Evolutionary conservation across 2,329 filamentous ascomycete genomes (phyloP).

Genomic region (Macroventuria anomochaeta): DNA sequence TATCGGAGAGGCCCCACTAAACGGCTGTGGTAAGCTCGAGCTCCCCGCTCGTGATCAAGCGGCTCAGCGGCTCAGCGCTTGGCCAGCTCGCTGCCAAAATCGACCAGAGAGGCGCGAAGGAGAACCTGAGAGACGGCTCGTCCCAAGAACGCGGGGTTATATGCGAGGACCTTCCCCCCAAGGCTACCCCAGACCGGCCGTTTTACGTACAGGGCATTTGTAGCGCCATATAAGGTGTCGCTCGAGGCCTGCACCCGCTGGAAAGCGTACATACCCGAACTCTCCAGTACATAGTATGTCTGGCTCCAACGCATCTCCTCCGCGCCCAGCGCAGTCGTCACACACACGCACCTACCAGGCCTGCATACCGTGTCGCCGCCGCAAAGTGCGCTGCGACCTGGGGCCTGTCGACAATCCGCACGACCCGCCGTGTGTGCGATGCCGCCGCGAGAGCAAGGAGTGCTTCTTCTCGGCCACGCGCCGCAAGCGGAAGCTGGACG

Average conservation of each 20-base stretch:
- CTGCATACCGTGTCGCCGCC: slow-evolving; percentile 57
- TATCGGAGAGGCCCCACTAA: not conserved
- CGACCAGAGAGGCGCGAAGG: slow-evolving; percentile 1
- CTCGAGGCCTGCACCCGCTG: slow-evolving; percentile 15
- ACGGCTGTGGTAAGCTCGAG: not conserved
- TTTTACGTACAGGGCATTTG: slow-evolving; percentile 10
- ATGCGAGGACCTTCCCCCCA: slow-evolving; percentile 17
- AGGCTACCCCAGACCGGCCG: slow-evolving; percentile 11
- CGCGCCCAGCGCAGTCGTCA: slow-evolving; percentile 2
- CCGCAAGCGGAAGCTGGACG: slow-evolving; percentile 80
- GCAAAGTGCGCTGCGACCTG: slow-evolving; percentile 46
- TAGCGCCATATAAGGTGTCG: slow-evolving; percentile 5
- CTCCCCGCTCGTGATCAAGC: slow-evolving; percentile 11
- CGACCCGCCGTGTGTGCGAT: slow-evolving; percentile 92
- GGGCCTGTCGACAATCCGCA: slow-evolving; percentile 86
- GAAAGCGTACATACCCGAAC: slow-evolving; percentile 17
- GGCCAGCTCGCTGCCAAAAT: not conserved
- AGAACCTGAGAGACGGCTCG: not conserved
- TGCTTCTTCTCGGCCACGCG: slow-evolving; percentile 96
- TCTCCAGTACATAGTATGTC: slow-evolving; percentile 5
- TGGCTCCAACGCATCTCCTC: slow-evolving; percentile 9
- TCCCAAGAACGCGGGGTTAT: slow-evolving; percentile 5
- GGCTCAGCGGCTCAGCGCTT: slow-evolving; percentile 6
- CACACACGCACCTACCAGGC: slow-evolving; percentile 37
- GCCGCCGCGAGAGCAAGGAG: slow-evolving; percentile 91